Conservation (phyloP, 2,329 filamentous ascomycete genomes). For the Neofusicoccum laricinum region DNA sequence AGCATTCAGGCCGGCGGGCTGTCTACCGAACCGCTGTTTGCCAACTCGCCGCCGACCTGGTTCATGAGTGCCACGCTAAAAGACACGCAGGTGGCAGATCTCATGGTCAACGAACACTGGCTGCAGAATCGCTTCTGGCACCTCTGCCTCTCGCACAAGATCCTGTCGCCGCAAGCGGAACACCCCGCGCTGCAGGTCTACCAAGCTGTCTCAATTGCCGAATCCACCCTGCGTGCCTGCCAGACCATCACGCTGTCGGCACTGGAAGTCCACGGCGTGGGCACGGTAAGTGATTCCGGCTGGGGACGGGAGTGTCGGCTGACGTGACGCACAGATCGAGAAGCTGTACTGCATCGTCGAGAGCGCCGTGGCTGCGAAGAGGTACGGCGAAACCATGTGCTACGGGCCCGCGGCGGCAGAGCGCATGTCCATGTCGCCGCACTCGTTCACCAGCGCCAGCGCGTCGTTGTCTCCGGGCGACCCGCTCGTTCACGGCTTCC, state of each 20-base stretch:
- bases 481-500: slow-evolving; percentile 7
- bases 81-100: slow-evolving; percentile 43
- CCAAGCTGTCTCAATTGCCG: slow-evolving; percentile 36
- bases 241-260: slow-evolving; percentile 30
- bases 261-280: slow-evolving; percentile 44
- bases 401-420: neutral
- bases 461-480: neutral
- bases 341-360: slow-evolving; percentile 8
- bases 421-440: neutral
- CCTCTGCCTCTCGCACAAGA: slow-evolving; percentile 39
- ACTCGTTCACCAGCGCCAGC: neutral
- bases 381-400: slow-evolving; percentile 4
- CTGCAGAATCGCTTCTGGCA: slow-evolving; percentile 43
- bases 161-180: slow-evolving; percentile 23
- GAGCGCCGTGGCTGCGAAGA: slow-evolving; percentile 19
- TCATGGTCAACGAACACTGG: slow-evolving; percentile 44
- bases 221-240: slow-evolving; percentile 35
- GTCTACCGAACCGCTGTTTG: slow-evolving; percentile 16
- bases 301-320: slow-evolving; percentile 24
- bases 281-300: slow-evolving; percentile 39
- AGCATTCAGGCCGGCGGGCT: slow-evolving; percentile 19
- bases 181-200: slow-evolving; percentile 36
- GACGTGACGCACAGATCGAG: slow-evolving; percentile 1
- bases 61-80: slow-evolving; percentile 35
- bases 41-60: slow-evolving; percentile 28